phyloP scores from a whole-genome alignment of 805 yeast genomes.

The Ascoidea rubescens region DNA sequence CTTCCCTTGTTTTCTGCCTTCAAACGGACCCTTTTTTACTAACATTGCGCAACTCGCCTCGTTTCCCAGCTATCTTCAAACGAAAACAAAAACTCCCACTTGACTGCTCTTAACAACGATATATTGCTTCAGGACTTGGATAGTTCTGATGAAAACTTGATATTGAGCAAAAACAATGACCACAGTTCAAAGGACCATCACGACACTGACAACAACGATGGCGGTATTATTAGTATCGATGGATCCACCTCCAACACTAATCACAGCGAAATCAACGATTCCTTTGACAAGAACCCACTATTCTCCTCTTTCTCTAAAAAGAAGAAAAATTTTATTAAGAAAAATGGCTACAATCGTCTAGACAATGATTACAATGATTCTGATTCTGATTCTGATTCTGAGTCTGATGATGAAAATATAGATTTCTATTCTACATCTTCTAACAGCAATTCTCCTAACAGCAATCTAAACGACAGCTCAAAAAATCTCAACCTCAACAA shows the following conservation, averaged over 20 bases:
- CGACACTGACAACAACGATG: neutral
- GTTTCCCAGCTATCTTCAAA: neutral
- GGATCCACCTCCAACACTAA: neutral
- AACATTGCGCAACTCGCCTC: too few relatives aligned
- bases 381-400: neutral
- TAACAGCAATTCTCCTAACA: too few relatives aligned
- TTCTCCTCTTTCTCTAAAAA: neutral
- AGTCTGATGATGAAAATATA: neutral
- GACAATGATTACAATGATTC: neutral
- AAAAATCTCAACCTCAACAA: too few relatives aligned
- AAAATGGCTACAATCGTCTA: too few relatives aligned
- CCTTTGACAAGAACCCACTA: neutral
- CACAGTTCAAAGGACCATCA: neutral
- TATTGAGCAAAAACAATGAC: neutral
- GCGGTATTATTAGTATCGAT: neutral
- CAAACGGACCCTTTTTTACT: too few relatives aligned
- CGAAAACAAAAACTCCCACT: neutral
- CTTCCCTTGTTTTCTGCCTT: too few relatives aligned
- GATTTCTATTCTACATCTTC: too few relatives aligned
- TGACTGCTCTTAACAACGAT: neutral
- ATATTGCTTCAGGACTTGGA: neutral
- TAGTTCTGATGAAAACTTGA: too few relatives aligned
- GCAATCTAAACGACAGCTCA: too few relatives aligned
- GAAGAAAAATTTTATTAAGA: neutral
- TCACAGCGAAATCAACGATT: too few relatives aligned